Evolutionary conservation across 2,329 filamentous ascomycete genomes (phyloP).

Genomic region (Hymenoscyphus repandus): DNA sequence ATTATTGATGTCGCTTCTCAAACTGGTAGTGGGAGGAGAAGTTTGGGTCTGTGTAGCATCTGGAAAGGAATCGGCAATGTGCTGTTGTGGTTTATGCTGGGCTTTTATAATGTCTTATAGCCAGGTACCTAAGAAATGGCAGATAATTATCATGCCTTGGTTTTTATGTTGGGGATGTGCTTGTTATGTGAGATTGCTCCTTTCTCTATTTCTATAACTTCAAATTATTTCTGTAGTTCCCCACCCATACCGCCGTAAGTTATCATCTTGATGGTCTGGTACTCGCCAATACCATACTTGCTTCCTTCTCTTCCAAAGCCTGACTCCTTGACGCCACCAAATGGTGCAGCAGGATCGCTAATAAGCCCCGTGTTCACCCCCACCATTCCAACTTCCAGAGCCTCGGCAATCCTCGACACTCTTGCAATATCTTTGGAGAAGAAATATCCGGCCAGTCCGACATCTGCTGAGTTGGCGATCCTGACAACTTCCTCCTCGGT

Average conservation of each 20-base stretch:
- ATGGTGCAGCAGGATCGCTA: conserved; percentile 49
- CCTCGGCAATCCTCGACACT: conserved; percentile 58
- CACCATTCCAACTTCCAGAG: conserved; percentile 80
- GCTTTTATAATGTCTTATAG: too few species aligned
- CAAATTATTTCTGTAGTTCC: conserved; percentile 41
- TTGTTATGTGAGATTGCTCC: too few species aligned
- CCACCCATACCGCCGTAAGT: conserved; percentile 55
- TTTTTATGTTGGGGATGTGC: too few species aligned
- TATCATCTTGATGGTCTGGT: conserved; percentile 45
- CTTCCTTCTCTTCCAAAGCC: conserved; percentile 51
- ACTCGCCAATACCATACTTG: conserved; percentile 48
- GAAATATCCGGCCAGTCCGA: conserved; percentile 93
- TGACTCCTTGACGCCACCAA: conserved; percentile 52
- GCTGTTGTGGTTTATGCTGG: too few species aligned
- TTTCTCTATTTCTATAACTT: too few species aligned
- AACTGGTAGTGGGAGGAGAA: too few species aligned
- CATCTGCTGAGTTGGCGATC: conserved; percentile 75
- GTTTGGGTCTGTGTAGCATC: too few species aligned
- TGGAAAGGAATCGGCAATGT: too few species aligned
- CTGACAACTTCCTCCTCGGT: conserved; percentile 84
- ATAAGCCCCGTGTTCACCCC: conserved; percentile 72
- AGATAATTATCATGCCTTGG: too few species aligned
- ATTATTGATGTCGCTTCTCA: too few species aligned
- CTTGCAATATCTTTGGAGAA: conserved; percentile 64
- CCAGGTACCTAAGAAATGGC: too few species aligned